Evolutionary conservation across 2,329 filamentous ascomycete genomes (phyloP).

Genomic region (Periconia sp.): DNA sequence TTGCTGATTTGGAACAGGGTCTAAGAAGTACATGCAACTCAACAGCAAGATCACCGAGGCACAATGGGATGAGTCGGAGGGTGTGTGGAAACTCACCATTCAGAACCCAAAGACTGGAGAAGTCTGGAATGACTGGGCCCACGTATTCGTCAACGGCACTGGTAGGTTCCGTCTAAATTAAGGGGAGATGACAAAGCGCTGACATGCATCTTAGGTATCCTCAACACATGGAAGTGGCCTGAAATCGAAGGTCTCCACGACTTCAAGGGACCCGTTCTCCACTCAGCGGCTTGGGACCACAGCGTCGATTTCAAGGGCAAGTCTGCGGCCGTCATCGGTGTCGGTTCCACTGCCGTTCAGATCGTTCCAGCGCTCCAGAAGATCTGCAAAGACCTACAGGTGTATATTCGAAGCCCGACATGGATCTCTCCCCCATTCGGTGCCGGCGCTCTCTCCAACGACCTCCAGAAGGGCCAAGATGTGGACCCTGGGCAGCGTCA

Average conservation of each 20-base stretch:
- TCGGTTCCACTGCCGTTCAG: constrained; percentile 42
- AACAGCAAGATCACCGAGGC: constrained; percentile 53
- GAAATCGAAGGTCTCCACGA: constrained; percentile 49
- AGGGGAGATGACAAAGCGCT: constrained; percentile 22
- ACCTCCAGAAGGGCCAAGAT: constrained; percentile 42
- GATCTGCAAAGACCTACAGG: constrained; percentile 39
- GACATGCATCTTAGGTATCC: constrained; percentile 41
- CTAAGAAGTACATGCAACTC: constrained; percentile 54
- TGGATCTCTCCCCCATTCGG: constrained; percentile 50
- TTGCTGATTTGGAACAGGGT: background rate
- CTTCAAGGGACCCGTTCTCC: constrained; percentile 53
- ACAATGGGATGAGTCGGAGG: constrained; percentile 51
- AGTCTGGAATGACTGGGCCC: constrained; percentile 41
- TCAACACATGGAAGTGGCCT: constrained; percentile 55
- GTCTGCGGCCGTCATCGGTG: constrained; percentile 39
- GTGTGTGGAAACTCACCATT: constrained; percentile 48
- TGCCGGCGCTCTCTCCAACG: constrained; percentile 38
- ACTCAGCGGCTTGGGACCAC: constrained; percentile 52
- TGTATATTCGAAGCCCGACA: constrained; percentile 47
- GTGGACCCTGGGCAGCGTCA: constrained; percentile 51
- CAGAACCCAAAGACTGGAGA: constrained; percentile 41
- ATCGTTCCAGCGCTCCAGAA: constrained; percentile 48
- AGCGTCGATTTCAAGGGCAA: constrained; percentile 41
- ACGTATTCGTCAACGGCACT: constrained; percentile 53
- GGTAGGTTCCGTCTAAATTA: constrained; percentile 31